Percentiles rank a stretch among this genome's conserved stretches.
phyloP scores from a whole-genome alignment of 345 rosid genomes.

The Hypericum perforatum region DNA sequence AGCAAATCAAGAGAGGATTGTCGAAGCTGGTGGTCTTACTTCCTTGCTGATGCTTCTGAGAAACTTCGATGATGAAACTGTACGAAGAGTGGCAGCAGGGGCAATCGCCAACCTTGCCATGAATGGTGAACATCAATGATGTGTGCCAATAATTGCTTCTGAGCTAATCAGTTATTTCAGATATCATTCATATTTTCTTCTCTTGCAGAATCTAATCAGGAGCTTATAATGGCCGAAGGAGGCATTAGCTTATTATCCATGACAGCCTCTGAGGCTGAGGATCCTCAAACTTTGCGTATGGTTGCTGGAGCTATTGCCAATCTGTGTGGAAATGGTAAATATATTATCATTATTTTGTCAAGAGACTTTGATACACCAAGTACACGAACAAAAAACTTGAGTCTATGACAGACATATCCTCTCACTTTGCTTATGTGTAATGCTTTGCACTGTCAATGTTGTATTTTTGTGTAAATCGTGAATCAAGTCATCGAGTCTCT shows the following conservation, averaged over 20 bases:
- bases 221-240: constrained; percentile 24
- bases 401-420: no score
- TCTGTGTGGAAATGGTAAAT: constrained; percentile 26
- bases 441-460: no score
- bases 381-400: no score
- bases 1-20: constrained; percentile 24
- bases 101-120: constrained; percentile 31
- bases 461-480: no score
- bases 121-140: constrained; percentile 16
- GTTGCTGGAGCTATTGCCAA: constrained; percentile 33
- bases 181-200: constrained; percentile 1
- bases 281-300: constrained; percentile 30
- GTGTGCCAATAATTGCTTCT: no score
- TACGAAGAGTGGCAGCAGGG: constrained; percentile 30
- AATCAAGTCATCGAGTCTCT: not conserved
- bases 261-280: constrained; percentile 31
- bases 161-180: not conserved
- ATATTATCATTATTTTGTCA: not conserved
- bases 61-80: constrained; percentile 29
- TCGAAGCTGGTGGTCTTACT: constrained; percentile 28
- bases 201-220: constrained; percentile 26
- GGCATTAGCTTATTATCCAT: constrained; percentile 23
- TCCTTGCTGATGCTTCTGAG: constrained; percentile 27
- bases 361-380: no score
- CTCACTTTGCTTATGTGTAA: no score